phyloP scores from a whole-genome alignment of 495 filamentous ascomycete genomes.

The Alectoria sarmentosa region DNA sequence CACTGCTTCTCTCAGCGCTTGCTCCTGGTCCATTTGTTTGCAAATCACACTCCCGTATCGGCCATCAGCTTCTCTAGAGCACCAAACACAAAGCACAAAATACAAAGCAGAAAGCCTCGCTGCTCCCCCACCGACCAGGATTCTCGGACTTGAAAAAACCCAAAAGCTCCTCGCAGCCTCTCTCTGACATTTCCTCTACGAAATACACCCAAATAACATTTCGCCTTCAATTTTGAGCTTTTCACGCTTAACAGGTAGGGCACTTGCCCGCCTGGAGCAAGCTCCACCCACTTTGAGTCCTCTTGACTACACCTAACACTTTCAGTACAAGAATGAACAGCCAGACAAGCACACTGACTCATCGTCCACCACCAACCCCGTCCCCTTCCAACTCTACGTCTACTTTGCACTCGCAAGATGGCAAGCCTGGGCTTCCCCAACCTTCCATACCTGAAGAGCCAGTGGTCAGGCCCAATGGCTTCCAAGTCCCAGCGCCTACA shows the following conservation, averaged over 20 bases:
- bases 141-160: not conserved
- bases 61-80: constrained; percentile 5
- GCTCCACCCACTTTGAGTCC: constrained; percentile 9
- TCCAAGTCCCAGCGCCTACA: constrained; percentile 25
- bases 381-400: constrained; percentile 25
- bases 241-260: constrained; percentile 17
- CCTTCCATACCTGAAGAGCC: constrained; percentile 23
- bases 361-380: constrained; percentile 20
- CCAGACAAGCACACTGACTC: constrained; percentile 21
- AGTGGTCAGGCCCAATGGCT: constrained; percentile 20
- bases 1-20: constrained; percentile 2
- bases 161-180: not conserved
- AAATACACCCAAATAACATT: too few relatives aligned
- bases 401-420: constrained; percentile 27
- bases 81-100: too few relatives aligned
- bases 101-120: too few relatives aligned
- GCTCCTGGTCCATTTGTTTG: constrained; percentile 3
- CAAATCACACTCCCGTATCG: constrained; percentile 11
- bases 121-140: not conserved
- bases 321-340: constrained; percentile 24
- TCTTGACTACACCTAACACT: not conserved
- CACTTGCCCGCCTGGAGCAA: constrained; percentile 22
- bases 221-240: constrained; percentile 12
- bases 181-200: not conserved
- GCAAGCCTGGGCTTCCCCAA: constrained; percentile 10